Percentiles rank a stretch among this genome's conserved stretches.
These are phyloP conservation scores for Starmerella geochares DNA, from an alignment of 805 yeast species.

Conservation along the genomic window DNA sequence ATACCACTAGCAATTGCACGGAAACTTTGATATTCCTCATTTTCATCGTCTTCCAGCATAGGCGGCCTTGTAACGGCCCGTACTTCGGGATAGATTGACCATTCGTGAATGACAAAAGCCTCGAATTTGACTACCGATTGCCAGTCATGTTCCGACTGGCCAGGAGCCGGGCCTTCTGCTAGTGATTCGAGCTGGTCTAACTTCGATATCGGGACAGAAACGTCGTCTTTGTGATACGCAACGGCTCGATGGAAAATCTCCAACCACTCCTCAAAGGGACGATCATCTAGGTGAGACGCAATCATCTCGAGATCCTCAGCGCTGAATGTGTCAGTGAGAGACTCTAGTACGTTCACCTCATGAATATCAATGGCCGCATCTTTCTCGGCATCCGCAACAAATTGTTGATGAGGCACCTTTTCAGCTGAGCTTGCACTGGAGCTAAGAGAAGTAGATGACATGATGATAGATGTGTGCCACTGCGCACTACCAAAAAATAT, in stretches of 20 bases:
- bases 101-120: constrained; percentile 36
- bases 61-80: constrained; percentile 44
- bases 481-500: too few species aligned
- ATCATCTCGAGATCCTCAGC: constrained; percentile 17
- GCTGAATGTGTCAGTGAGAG: not conserved
- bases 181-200: constrained; percentile 32
- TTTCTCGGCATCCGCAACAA: too few species aligned
- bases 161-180: constrained; percentile 19
- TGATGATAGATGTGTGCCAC: too few species aligned
- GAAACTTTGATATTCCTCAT: constrained; percentile 39
- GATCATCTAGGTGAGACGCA: constrained; percentile 23
- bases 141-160: constrained; percentile 24
- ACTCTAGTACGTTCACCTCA: not conserved
- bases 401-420: too few species aligned
- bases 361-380: not conserved
- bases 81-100: constrained; percentile 54
- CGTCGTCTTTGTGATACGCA: constrained; percentile 39
- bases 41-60: constrained; percentile 36
- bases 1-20: constrained; percentile 44
- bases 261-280: constrained; percentile 34
- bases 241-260: constrained; percentile 36
- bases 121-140: constrained; percentile 29
- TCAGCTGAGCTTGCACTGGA: too few species aligned
- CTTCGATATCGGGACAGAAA: constrained; percentile 37
- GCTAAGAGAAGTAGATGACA: too few species aligned